Evolutionary conservation across 805 yeast genomes (phyloP).

Genomic region (Zygosaccharomyces lentus): DNA sequence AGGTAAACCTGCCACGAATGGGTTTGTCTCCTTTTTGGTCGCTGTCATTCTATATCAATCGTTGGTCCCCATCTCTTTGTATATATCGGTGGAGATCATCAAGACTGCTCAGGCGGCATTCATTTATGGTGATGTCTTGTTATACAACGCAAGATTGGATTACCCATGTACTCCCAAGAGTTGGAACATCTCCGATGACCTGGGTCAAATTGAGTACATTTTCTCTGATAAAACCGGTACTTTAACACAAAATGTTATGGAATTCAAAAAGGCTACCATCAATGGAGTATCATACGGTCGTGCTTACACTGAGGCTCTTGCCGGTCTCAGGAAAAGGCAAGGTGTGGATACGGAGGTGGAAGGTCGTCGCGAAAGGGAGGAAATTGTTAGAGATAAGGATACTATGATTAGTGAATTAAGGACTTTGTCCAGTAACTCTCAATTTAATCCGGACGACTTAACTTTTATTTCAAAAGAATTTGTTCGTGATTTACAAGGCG

Average conservation of each 20-base stretch:
- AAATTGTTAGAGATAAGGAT: constrained; percentile 53
- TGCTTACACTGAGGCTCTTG: constrained; percentile 80
- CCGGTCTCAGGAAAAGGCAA: constrained; percentile 71
- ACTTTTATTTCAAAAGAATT: constrained; percentile 67
- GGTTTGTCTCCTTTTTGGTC: constrained; percentile 68
- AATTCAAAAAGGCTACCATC: constrained; percentile 74
- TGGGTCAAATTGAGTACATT: constrained; percentile 81
- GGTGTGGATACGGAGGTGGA: constrained; percentile 72
- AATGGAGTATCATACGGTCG: constrained; percentile 69
- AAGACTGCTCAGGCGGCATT: constrained; percentile 79
- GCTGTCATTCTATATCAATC: constrained; percentile 74
- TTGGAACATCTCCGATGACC: constrained; percentile 81
- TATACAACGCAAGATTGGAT: constrained; percentile 66
- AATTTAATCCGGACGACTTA: constrained; percentile 52
- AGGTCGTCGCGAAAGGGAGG: constrained; percentile 46
- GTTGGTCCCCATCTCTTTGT: constrained; percentile 76
- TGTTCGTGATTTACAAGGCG: constrained; percentile 57
- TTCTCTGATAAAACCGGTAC: constrained; percentile 87
- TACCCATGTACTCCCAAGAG: constrained; percentile 81
- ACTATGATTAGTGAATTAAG: constrained; percentile 51
- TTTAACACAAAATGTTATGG: constrained; percentile 80
- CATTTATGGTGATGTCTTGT: constrained; percentile 67
- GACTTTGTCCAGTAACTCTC: constrained; percentile 37
- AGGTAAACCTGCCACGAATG: constrained; percentile 60
- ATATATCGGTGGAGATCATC: constrained; percentile 76